These are phyloP conservation scores for Tetrahymena borealis DNA, from an alignment of 73 alveolate species.

Conservation along the genomic window DNA sequence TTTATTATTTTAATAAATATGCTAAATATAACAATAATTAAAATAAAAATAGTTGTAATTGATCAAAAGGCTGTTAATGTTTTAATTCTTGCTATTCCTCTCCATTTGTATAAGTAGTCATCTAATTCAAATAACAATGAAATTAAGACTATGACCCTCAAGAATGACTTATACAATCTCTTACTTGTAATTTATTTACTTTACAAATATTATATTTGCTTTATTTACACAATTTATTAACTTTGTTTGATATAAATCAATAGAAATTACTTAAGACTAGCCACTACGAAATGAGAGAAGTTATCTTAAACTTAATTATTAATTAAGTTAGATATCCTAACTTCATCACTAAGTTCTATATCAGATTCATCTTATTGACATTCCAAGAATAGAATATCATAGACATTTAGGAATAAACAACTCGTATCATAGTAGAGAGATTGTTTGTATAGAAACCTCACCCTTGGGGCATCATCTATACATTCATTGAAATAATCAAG, in stretches of 20 bases:
- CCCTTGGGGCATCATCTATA: constrained; percentile 82
- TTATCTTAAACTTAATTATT: constrained; percentile 70
- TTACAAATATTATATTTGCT: constrained; percentile 45
- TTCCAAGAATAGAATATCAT: constrained; percentile 55
- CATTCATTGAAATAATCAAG: constrained; percentile 59
- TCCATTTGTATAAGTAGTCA: neutral
- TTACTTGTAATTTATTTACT: constrained; percentile 17
- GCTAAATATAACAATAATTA: neutral
- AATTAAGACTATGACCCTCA: neutral
- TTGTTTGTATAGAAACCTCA: constrained; percentile 57
- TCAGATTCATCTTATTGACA: constrained; percentile 53
- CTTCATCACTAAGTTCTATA: constrained; percentile 61
- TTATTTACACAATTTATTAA: constrained; percentile 55
- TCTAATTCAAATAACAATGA: neutral
- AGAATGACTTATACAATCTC: neutral
- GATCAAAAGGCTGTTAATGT: neutral
- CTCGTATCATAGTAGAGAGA: constrained; percentile 71
- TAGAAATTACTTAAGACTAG: neutral
- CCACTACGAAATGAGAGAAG: constrained; percentile 56
- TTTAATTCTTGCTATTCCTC: neutral
- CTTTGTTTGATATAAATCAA: too few relatives aligned
- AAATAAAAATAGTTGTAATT: neutral
- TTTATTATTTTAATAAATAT: neutral
- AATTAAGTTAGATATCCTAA: constrained; percentile 80
- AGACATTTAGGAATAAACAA: constrained; percentile 61